These are phyloP conservation scores for Baudoinia panamericana DNA, from an alignment of 495 filamentous ascomycete genomes.

Conservation along the genomic window DNA sequence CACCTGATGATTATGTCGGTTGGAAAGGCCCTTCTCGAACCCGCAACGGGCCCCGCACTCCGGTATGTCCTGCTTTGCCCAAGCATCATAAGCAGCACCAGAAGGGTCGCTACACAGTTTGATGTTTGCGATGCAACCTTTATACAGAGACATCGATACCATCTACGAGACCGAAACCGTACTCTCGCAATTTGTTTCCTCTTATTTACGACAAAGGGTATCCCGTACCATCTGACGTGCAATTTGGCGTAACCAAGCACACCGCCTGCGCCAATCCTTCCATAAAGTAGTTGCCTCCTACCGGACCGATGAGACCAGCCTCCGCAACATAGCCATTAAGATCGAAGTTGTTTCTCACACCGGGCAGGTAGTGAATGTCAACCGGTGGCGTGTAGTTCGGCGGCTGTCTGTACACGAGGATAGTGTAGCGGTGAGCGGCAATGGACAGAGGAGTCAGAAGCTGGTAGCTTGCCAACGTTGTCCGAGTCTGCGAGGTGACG, in stretches of 20 bases:
- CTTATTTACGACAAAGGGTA: neutral
- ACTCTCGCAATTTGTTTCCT: too few species aligned
- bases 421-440: constrained; percentile 10
- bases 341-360: neutral
- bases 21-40: too few species aligned
- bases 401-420: constrained; percentile 16
- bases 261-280: neutral
- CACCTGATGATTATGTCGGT: too few species aligned
- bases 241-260: neutral
- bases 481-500: constrained; percentile 6
- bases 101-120: too few species aligned
- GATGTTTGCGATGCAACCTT: too few species aligned
- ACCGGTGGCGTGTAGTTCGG: constrained; percentile 7
- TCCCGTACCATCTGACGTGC: neutral
- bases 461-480: constrained; percentile 5
- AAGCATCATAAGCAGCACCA: too few species aligned
- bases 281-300: constrained; percentile 1
- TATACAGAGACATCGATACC: too few species aligned
- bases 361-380: neutral
- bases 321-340: constrained; percentile 3
- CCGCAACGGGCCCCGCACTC: too few species aligned
- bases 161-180: too few species aligned
- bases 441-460: constrained; percentile 6
- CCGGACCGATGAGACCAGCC: constrained; percentile 1
- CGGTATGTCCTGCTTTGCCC: too few species aligned